Base-by-base conservation (phyloP, 768 basidiomycete genomes). In the Lanmaoa pseudosensibilis region DNA sequence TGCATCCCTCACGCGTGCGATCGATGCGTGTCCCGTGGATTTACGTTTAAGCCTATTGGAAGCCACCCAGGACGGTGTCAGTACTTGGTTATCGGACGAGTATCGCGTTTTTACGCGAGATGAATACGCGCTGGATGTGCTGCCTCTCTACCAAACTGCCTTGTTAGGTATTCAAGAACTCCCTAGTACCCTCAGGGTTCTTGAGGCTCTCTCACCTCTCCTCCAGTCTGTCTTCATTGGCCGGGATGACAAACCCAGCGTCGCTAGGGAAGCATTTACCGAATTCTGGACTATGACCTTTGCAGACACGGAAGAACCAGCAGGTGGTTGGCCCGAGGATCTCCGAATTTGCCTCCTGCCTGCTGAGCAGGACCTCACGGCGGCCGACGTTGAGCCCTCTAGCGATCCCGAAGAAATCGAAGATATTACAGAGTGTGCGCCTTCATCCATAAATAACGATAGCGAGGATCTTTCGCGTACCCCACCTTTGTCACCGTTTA, bases 81-180 rank as follows among this genome's bases (percentile, higher is more conserved):
- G 74, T 40, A 60, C 77, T 15, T 92, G 90, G 90, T 66, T 91
- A 32, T 76, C 79, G 19, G 90, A 92, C 69, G 81, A 84, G 48
- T 73, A 70, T 41, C 63, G 66, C 23, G 73, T 75, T 9, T 82
- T 87, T 69, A 73, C 74, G 13, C 73, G 73, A 32, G 78, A 80
- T 25, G 84, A 87, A 49, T 81, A 89, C 55, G 72, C 72, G 18
- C 76, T 82, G 58, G 86, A 88, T 66, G 77, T 88, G 54, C 65
- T 87, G 15, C 79, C 83, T 0, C 65, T 90, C 49, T 92, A 90
- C 61, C 78, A 88, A 65, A 83, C 79, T 13, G 70, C 80, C 36
- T 65, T 89, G 40, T 61, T 85, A 51, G 73, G 76, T 51, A 74
- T 88, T 33, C 80, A 79, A 56, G 72, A 73, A 4, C 71, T 86